Base-by-base conservation (phyloP, 2,329 filamentous ascomycete genomes). In the Pseudogymnoascus verrucosus region DNA sequence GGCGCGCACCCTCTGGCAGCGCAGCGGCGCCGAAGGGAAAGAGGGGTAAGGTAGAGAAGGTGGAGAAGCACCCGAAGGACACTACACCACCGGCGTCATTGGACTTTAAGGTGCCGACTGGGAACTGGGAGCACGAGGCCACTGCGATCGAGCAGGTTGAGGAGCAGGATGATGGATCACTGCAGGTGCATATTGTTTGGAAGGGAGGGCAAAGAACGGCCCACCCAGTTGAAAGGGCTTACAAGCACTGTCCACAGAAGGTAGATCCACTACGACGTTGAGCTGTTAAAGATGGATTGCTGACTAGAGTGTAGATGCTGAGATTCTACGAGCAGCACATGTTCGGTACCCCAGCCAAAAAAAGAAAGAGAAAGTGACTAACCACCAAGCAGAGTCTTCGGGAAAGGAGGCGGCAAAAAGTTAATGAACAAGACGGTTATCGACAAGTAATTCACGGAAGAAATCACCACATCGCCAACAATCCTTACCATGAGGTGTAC, bases 231-330 rank as follows among this genome's bases (percentile, higher is more conserved):
- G 74, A 79, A 19, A 80, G 87, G 12, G 82, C 92, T 6, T 90
- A 93, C 70, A 82, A 86, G 70, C 87, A 91, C 69, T 92, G 89
- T 68, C 90, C 90, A 0, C 90, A 93, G 71, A 90, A 88, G 81
- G 88, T 89, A 73, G 63, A 11, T n/a, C 16, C 28, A 57, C 28
- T 34, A 57, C n/a, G 5, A 28, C 11, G 4, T 28, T 36, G 28
- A 5, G 3, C 51, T 12, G 16, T 3, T 16, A 12, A 59, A 4
- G 28, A 57, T 16, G 14, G 39, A 37, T 40, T 42, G 51, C 28
- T 57, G 26, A 57, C 60, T 40, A 42, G 26, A 54, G 12, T 21
- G n/a, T 57, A 76, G 75, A 77, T 80, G 79, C 74, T 82, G 1
- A 71, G 71, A 44, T 82, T 81, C 68, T 82, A 82, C 68, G 79